Evolutionary conservation across 306 rosid genomes (phyloP).

Genomic region (Fragaria ananassa): DNA sequence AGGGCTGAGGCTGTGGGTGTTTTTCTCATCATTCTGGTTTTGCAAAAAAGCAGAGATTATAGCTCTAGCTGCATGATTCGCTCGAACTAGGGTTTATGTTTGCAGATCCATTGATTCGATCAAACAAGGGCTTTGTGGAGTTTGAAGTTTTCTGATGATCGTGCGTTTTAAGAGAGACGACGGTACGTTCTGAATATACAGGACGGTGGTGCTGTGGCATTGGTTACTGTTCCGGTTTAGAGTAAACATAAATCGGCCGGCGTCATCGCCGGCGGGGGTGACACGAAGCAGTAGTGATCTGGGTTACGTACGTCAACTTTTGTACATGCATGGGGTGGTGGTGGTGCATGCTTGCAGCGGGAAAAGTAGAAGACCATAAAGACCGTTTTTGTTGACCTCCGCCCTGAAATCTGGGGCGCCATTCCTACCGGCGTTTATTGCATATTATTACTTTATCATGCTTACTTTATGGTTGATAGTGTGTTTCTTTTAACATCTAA

Average conservation of each 20-base stretch:
- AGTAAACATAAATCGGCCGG: neutral
- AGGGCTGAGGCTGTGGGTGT: neutral
- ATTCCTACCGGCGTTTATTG: neutral
- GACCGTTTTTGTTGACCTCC: slow-evolving; percentile 19
- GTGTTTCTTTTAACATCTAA: neutral
- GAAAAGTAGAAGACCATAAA: neutral
- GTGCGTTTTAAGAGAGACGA: neutral
- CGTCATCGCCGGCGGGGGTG: neutral
- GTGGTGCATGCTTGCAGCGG: slow-evolving; percentile 12
- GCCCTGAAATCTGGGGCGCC: slow-evolving; percentile 5
- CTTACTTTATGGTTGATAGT: neutral
- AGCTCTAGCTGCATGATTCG: neutral
- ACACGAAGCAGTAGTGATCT: neutral
- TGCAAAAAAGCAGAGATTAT: neutral
- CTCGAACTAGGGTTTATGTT: neutral
- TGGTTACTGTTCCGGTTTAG: neutral
- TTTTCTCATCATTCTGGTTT: neutral
- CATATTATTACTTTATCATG: neutral
- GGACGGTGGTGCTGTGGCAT: neutral
- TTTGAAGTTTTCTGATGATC: neutral
- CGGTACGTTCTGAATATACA: neutral
- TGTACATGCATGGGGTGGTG: neutral
- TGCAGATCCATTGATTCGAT: neutral
- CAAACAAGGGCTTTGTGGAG: neutral
- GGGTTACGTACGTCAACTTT: neutral